Percentiles rank a stretch among this genome's conserved stretches.
Evolutionary conservation across 805 yeast species (phyloP).

Genomic region (Yamadazyma scolyti): DNA sequence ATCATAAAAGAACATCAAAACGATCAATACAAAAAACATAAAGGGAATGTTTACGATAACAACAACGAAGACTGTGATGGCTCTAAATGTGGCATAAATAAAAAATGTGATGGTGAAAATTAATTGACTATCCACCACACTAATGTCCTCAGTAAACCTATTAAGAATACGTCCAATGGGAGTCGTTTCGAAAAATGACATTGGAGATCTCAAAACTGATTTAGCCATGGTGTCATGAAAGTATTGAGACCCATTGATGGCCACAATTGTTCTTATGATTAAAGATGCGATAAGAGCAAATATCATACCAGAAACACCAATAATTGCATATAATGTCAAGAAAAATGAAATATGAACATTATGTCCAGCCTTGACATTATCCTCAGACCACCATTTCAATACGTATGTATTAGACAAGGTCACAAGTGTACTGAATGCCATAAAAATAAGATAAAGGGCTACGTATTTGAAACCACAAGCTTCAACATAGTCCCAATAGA

Average conservation of each 20-base stretch:
- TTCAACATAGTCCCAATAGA: slow-evolving; percentile 25
- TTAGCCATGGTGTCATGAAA: slow-evolving; percentile 37
- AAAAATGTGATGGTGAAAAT: slow-evolving; percentile 28
- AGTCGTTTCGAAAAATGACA: slow-evolving; percentile 41
- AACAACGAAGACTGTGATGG: slow-evolving; percentile 25
- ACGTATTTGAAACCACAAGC: slow-evolving; percentile 29
- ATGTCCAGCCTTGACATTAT: slow-evolving; percentile 19
- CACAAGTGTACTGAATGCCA: slow-evolving; percentile 16
- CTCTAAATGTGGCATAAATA: slow-evolving; percentile 18
- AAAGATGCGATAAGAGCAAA: slow-evolving; percentile 23
- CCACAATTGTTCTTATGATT: slow-evolving; percentile 28
- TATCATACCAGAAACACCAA: slow-evolving; percentile 27
- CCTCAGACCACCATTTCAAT: slow-evolving; percentile 35
- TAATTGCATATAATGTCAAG: slow-evolving; percentile 21
- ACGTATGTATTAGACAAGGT: slow-evolving; percentile 23
- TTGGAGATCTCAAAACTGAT: slow-evolving; percentile 34
- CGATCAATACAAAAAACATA: slow-evolving; percentile 25
- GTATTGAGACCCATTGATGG: slow-evolving; percentile 25
- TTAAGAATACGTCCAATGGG: slow-evolving; percentile 39
- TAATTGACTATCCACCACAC: slow-evolving; percentile 27
- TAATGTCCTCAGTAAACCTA: slow-evolving; percentile 36
- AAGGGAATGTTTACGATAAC: slow-evolving; percentile 29
- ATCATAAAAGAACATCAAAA: slow-evolving; percentile 26
- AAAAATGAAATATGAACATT: slow-evolving; percentile 22
- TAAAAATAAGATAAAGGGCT: slow-evolving; percentile 19